Evolutionary conservation across 805 yeast species (phyloP).

Genomic region (Candida fluviatilis): DNA sequence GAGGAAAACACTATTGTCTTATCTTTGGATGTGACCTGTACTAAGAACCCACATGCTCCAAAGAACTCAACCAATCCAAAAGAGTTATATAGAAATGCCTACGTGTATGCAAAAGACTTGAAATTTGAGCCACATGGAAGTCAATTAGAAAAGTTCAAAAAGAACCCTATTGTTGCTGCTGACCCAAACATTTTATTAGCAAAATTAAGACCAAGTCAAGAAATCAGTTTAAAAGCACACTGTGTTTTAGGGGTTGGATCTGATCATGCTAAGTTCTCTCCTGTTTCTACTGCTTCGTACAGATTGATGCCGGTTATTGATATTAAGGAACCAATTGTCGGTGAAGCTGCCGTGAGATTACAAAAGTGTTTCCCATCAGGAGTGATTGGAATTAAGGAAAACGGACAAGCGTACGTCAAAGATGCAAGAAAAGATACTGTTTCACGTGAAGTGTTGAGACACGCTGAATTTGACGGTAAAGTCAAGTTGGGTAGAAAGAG

Average conservation of each 20-base stretch:
- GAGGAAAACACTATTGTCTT: slow-evolving; percentile 88
- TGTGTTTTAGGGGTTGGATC: slow-evolving; percentile 88
- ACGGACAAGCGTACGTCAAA: slow-evolving; percentile 71
- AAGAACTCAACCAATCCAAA: slow-evolving; percentile 76
- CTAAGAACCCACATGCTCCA: slow-evolving; percentile 81
- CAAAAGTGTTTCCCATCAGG: slow-evolving; percentile 92
- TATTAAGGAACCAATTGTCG: slow-evolving; percentile 68
- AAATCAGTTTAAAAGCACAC: slow-evolving; percentile 83
- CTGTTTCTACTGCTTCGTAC: slow-evolving; percentile 95
- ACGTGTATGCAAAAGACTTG: slow-evolving; percentile 85
- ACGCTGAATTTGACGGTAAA: slow-evolving; percentile 82
- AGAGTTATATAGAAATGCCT: slow-evolving; percentile 76
- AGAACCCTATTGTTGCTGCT: slow-evolving; percentile 64
- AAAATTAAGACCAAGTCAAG: slow-evolving; percentile 95
- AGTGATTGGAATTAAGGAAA: slow-evolving; percentile 69
- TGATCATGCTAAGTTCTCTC: slow-evolving; percentile 97
- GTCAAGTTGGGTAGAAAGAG: slow-evolving; percentile 89
- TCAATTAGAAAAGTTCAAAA: slow-evolving; percentile 68
- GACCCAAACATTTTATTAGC: slow-evolving; percentile 90
- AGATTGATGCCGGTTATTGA: slow-evolving; percentile 86
- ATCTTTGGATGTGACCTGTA: slow-evolving; percentile 75
- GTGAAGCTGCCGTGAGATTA: slow-evolving; percentile 72
- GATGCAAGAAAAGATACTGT: slow-evolving; percentile 96
- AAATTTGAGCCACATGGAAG: slow-evolving; percentile 89
- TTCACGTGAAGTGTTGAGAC: slow-evolving; percentile 92